A percentile compares a stretch with the other conserved stretches of the same genome.
Conservation (phyloP, 139 green algal species). For the Desmodesmus armatus region DNA sequence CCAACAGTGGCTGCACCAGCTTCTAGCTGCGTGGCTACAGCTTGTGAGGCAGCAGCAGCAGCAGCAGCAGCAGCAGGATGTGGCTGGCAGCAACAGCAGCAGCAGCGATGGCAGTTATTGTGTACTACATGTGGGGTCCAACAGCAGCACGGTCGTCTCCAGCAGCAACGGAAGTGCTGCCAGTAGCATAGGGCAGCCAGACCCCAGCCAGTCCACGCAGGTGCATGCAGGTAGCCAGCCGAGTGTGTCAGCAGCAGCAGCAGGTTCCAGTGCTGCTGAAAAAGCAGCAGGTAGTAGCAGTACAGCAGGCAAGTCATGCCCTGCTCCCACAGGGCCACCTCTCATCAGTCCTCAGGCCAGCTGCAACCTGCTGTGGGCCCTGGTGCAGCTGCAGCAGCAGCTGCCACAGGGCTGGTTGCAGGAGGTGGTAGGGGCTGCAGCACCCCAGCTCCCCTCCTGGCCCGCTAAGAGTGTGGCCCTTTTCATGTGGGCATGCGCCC, state of each 20-base stretch:
- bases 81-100: neutral
- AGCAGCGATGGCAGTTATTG: neutral
- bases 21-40: constrained; percentile 15
- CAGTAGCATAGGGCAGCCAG: constrained; percentile 1
- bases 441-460: neutral
- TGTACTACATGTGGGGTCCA: neutral
- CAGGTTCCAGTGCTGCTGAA: neutral
- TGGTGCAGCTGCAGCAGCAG: constrained; percentile 13
- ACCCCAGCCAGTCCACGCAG: neutral
- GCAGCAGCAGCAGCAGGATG: constrained; percentile 21
- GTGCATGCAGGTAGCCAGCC: neutral
- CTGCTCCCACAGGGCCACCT: neutral
- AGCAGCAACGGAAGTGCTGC: neutral
- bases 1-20: neutral
- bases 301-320: neutral
- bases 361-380: constrained; percentile 34
- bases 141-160: neutral
- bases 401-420: constrained; percentile 14
- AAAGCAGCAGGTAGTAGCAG: neutral
- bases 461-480: constrained; percentile 9
- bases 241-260: too few species aligned
- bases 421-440: neutral
- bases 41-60: constrained; percentile 7
- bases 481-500: constrained; percentile 29
- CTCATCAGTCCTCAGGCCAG: constrained; percentile 19